Percentiles rank a stretch among this genome's conserved stretches.
These are phyloP conservation scores for Fusarium tjaetaba DNA, from an alignment of 2,329 filamentous ascomycete species.

Conservation along the genomic window DNA sequence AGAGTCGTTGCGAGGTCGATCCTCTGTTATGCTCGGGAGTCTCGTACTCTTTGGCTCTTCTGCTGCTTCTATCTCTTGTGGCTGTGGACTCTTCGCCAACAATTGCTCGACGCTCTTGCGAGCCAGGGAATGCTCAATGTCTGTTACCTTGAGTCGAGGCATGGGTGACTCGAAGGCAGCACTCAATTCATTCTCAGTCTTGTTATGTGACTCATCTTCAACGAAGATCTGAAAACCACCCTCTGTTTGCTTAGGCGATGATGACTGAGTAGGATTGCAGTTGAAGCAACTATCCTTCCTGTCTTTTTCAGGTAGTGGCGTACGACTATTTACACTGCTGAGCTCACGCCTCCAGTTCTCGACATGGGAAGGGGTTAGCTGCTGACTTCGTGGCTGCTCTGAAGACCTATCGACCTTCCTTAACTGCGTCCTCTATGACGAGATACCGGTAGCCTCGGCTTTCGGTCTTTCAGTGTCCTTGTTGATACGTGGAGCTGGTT, in stretches of 20 bases:
- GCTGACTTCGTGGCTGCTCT: conserved; percentile 19
- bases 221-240: background rate
- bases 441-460: conserved; percentile 18
- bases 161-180: conserved; percentile 12
- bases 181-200: background rate
- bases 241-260: conserved; percentile 14
- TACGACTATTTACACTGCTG: conserved; percentile 29
- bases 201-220: background rate
- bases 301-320: conserved; percentile 19
- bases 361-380: conserved; percentile 21
- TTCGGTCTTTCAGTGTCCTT: conserved; percentile 1
- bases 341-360: conserved; percentile 39
- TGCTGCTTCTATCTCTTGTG: conserved; percentile 5
- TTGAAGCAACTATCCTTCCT: conserved; percentile 34
- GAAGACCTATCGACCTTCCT: conserved; percentile 37
- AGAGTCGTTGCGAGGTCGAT: conserved; percentile 8
- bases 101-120: conserved; percentile 35
- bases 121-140: conserved; percentile 45
- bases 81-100: conserved; percentile 7
- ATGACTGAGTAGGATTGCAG: conserved; percentile 34
- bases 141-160: conserved; percentile 40
- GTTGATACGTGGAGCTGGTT: background rate
- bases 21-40: conserved; percentile 1
- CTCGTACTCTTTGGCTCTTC: background rate
- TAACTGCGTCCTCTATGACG: conserved; percentile 39